Base-by-base conservation (phyloP, 306 rosid species). In the Hippophae rhamnoides region DNA sequence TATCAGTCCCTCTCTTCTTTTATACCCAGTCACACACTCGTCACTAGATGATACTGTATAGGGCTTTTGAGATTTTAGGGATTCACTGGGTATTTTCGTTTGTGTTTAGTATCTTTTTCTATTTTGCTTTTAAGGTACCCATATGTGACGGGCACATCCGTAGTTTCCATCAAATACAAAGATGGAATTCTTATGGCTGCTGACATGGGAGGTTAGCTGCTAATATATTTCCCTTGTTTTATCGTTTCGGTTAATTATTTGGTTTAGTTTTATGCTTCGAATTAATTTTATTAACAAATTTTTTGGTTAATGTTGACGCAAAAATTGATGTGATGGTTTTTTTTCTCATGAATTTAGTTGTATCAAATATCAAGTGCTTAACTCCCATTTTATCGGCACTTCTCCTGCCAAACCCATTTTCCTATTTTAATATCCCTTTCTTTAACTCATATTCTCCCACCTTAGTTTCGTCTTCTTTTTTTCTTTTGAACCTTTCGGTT, bases 131-230 rank as follows among this genome's bases (percentile, higher is more conserved):
- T 18, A 61, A 92, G 96, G 79, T 83, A 88, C 68, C 99, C 99
- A 0, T 92, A 84, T 67, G 99, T 92, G 8, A 92, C 96, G 23
- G 95, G 99, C 27, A 76, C 95, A 11, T 92, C 99, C 14, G 96
- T 92, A 0, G 90, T 92, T 47, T 95, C 95, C 54, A 64, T 92
- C 74, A 92, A 92, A 69, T 92, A 80, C 83, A 92, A 86, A 73
- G 95, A 92, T 88, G 99, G 93, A 44, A 80, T 92, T 75, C 81
- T 92, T 38, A 85, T 92, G 99, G 90, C 82, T 58, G 74, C 99
- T 56, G 96, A 92, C 75, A 85, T 84, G 88, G 95, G 96, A 88
- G 99, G 96, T 92, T 3, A 58, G 82, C 49, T 71, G 50, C 65
- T 41, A 44, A 50, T 60, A 55, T 27, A 52, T 43, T 23, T 13